Conservation (phyloP, 179 eudicot species). For the Drosera spatulata region DNA sequence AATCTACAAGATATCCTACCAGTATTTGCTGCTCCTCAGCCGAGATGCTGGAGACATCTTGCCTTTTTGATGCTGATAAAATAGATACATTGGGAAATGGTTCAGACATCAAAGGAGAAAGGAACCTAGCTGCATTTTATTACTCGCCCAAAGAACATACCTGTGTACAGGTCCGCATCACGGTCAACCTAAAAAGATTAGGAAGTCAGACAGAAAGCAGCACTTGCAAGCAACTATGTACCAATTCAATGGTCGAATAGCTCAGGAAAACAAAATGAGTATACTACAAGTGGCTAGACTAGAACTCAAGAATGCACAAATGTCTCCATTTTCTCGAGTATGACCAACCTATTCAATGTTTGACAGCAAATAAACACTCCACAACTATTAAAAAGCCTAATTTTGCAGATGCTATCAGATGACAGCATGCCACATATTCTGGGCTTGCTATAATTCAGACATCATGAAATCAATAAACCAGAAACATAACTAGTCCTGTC, state of each 20-base stretch:
- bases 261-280: too few species aligned
- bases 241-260: too few species aligned
- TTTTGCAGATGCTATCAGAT: too few species aligned
- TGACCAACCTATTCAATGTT: too few species aligned
- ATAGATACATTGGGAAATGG: slow-evolving; percentile 7
- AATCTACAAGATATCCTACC: slow-evolving; percentile 26
- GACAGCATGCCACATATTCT: too few species aligned
- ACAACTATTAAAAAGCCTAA: too few species aligned
- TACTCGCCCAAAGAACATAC: slow-evolving; percentile 15
- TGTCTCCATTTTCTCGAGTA: too few species aligned
- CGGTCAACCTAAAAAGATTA: slow-evolving; percentile 38
- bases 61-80: slow-evolving; percentile 41
- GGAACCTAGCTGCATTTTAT: not conserved
- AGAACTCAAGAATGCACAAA: too few species aligned
- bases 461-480: not conserved
- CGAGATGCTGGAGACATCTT: slow-evolving; percentile 53
- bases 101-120: not conserved
- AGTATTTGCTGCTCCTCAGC: slow-evolving; percentile 92
- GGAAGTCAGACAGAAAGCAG: slow-evolving; percentile 5
- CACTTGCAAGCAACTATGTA: too few species aligned
- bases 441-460: not conserved
- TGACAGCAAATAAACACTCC: too few species aligned
- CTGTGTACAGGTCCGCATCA: slow-evolving; percentile 37
- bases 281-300: too few species aligned
- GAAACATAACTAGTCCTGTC: not conserved